Base-by-base conservation (phyloP, 2,329 filamentous ascomycete genomes). In the Stemphylium lycopersici region DNA sequence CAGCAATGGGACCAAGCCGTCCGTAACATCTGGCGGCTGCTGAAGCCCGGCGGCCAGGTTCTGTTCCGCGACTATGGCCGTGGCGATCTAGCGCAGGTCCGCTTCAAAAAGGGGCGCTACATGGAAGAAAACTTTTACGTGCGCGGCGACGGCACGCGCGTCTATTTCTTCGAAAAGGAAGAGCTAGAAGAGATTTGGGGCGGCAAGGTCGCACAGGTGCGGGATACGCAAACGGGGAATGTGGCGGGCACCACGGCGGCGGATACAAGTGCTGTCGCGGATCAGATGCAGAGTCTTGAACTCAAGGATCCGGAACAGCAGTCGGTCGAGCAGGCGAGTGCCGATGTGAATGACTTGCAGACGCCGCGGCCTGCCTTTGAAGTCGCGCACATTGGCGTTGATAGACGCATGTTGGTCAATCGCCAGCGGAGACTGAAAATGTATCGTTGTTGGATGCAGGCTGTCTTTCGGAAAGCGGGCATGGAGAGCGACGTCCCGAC, bases 121-220 rank as follows among this genome's bases (percentile, higher is more conserved):
- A 83, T 99, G 71, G 90, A 92, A 51, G 95, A 98, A 76, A 99
- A 98, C 71, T 99, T 99, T 69, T 99, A 99, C 74, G 90, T 97
- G 39, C 83, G 95, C 31, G 95, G 95, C 1, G 95, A 99, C 74
- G 95, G 95, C 1, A 99, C 95, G 3, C 84, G 95, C 6, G 95
- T 99, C 0, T 99, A 98, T 76, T 99, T 99, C 76, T 99, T 99
- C 70, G 93, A 97, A 52, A 83, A 87, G 74, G 87, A 93, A 31
- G 89, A 99, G 77, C 79, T 99, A 48, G 82, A 84, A 48, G 75
- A 83, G 38, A 93, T 98, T 55, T 98, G 93, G 93, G 81, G 81
- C 20, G 84, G 83, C 3, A 22, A 33, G 52, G 22, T 26, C 5
- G n/a, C 38, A 4, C 22, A 56, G 42, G 36, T 47, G 39, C 36